phyloP scores from a whole-genome alignment of 2,329 filamentous ascomycete species.

The Penicillium paneum region DNA sequence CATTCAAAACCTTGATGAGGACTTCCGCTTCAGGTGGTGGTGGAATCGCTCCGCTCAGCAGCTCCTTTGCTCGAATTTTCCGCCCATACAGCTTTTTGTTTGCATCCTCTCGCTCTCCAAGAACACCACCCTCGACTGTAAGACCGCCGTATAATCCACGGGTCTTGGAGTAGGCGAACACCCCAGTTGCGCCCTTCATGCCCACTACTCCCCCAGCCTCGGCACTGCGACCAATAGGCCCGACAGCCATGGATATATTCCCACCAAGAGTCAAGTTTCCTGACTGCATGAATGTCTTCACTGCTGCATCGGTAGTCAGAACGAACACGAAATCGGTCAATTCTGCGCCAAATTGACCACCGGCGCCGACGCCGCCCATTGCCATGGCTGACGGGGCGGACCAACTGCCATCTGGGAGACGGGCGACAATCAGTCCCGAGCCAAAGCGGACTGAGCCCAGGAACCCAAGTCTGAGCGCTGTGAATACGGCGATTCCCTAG shows the following conservation, averaged over 20 bases:
- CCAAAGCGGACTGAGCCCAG: conserved; percentile 49
- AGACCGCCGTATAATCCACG: conserved; percentile 95
- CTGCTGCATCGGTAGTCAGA: conserved; percentile 82
- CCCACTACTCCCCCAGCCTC: conserved; percentile 95
- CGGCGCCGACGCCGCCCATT: conserved; percentile 48
- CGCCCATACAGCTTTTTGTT: conserved; percentile 93
- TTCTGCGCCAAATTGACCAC: conserved; percentile 50
- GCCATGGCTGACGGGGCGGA: conserved; percentile 50
- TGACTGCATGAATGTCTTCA: conserved; percentile 87
- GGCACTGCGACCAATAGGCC: conserved; percentile 87
- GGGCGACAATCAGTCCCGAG: conserved; percentile 49
- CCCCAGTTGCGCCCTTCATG: conserved; percentile 77
- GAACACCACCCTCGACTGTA: conserved; percentile 82
- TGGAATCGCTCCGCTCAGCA: conserved; percentile 72
- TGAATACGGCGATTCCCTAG: conserved; percentile 48
- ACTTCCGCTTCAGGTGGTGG: conserved; percentile 77
- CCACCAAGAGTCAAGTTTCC: conserved; percentile 89
- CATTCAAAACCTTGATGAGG: conserved; percentile 76
- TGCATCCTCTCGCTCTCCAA: conserved; percentile 90
- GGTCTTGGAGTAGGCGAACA: conserved; percentile 96
- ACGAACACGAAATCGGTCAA: conserved; percentile 82
- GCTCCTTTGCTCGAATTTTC: conserved; percentile 72
- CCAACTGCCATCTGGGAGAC: conserved; percentile 47
- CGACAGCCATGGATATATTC: conserved; percentile 94
- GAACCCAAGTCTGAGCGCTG: conserved; percentile 49